Base-by-base conservation (phyloP, 2,329 filamentous ascomycete species). In the Colletotrichum sp. region DNA sequence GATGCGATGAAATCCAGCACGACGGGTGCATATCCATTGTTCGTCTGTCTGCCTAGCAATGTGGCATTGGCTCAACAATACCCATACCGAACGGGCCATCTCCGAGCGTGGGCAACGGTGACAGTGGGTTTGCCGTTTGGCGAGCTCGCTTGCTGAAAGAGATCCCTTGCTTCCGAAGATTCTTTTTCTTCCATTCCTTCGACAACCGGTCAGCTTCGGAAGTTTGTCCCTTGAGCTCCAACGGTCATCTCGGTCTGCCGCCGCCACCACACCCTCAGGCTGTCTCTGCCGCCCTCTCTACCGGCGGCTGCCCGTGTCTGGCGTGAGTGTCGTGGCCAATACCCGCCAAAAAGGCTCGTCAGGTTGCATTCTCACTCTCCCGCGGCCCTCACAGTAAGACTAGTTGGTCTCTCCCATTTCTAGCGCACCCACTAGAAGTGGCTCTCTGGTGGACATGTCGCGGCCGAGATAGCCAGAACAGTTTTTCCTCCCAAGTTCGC, bases 141-240 rank as follows among this genome's bases (percentile, higher is more conserved):
- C 61, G 55, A 38, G 38, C 66, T 73, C 59, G 66, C 66, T 65
- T 65, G 66, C 66, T 62, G 57, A 38, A 16, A 54, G 29, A 36
- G 12, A 38, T 67, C 72, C 72, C 72, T 74, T 74, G 72, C 70
- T 57, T 66, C 62, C 62, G 68, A 71, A 63, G 34, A 34, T 63
- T 74, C 62, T 62, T 58, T 74, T 62, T 27, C 62, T 72, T 72
- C 72, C 58, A 66, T 74, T 74, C 72, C 72, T 58, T 58, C 36
- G 38, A 66, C 33, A 34, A 27, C 65, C 27, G 33, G 33, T 33
- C 34, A 38, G 55, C 55, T 24, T 68, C 66, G 65, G 62, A 63
- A 43, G 62, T 31, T 24, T n/a, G 24, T 47, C 34, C 55, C 36
- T 58, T 68, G 55, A 68, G 66, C 66, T 68, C 31, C 47, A 74